Percentiles rank a stretch among this genome's conserved stretches.
Evolutionary conservation across 2,329 filamentous ascomycete species (phyloP).

Genomic region (Colletotrichum higginsianum): DNA sequence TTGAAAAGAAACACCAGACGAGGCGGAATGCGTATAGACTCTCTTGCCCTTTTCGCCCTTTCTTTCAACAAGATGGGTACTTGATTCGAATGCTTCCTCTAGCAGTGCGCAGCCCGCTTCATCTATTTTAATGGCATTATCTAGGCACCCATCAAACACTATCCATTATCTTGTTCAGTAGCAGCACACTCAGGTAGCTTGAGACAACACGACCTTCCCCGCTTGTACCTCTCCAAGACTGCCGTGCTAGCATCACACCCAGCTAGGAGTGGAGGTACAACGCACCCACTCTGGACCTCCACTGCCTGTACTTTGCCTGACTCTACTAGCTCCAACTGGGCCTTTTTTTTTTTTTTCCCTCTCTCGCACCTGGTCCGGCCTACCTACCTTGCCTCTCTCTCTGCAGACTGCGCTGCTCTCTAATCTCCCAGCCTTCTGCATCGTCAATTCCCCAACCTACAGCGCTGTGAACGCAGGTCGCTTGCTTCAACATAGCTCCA

Average conservation of each 20-base stretch:
- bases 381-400: not conserved
- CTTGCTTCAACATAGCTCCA: not conserved
- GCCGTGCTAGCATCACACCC: not conserved
- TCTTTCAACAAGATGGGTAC: not conserved
- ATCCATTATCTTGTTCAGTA: not conserved
- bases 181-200: not conserved
- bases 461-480: slow-evolving; percentile 11
- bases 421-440: slow-evolving; percentile 4
- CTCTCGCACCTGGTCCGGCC: not conserved
- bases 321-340: slow-evolving; percentile 26
- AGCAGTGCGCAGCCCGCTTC: not conserved
- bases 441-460: slow-evolving; percentile 18
- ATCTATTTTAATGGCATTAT: not conserved
- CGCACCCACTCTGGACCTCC: slow-evolving; percentile 10
- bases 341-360: slow-evolving; percentile 13
- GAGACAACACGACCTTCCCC: not conserved
- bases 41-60: not conserved
- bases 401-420: not conserved
- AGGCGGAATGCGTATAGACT: slow-evolving; percentile 4
- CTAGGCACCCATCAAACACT: not conserved
- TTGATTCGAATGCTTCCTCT: not conserved
- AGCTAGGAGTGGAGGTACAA: slow-evolving; percentile 2
- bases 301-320: slow-evolving; percentile 20
- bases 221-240: not conserved
- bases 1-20: not conserved